Conservation (phyloP, 768 basidiomycete genomes). For the Panaeolus cyanescens region DNA sequence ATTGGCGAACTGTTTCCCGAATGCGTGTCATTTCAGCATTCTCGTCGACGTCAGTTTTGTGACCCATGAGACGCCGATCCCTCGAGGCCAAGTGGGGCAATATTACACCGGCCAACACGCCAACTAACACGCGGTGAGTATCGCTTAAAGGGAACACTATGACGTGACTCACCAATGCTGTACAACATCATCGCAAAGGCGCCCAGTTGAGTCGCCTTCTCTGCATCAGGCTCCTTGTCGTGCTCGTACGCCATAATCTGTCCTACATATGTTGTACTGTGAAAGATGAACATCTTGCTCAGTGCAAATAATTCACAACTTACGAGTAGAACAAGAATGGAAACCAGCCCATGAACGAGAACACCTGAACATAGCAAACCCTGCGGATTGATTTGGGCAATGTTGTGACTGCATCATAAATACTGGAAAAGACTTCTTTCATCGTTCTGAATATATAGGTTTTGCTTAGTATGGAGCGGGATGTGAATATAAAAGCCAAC, state of each 20-base stretch:
- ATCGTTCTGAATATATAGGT: slow-evolving; percentile 47
- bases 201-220: slow-evolving; percentile 82
- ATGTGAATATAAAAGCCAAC: slow-evolving; percentile 5
- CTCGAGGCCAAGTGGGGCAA: slow-evolving; percentile 83
- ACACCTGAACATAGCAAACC: slow-evolving; percentile 92
- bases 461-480: not conserved
- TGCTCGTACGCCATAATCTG: slow-evolving; percentile 89
- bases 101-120: slow-evolving; percentile 78
- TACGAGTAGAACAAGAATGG: slow-evolving; percentile 94
- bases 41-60: slow-evolving; percentile 71
- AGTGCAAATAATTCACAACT: slow-evolving; percentile 23
- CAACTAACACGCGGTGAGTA: slow-evolving; percentile 52
- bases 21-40: slow-evolving; percentile 75
- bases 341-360: slow-evolving; percentile 99
- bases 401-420: slow-evolving; percentile 67
- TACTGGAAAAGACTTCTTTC: slow-evolving; percentile 78
- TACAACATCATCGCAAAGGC: slow-evolving; percentile 90
- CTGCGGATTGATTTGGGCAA: slow-evolving; percentile 84
- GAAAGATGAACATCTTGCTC: not conserved
- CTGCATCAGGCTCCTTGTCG: slow-evolving; percentile 73
- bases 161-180: slow-evolving; percentile 67
- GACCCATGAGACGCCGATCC: slow-evolving; percentile 76
- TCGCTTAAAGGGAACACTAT: not conserved
- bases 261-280: slow-evolving; percentile 89
- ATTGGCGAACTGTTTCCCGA: slow-evolving; percentile 68